Percentiles rank a stretch among this genome's conserved stretches.
These are phyloP conservation scores for Pichia eremophila DNA, from an alignment of 805 yeast species.

Conservation along the genomic window DNA sequence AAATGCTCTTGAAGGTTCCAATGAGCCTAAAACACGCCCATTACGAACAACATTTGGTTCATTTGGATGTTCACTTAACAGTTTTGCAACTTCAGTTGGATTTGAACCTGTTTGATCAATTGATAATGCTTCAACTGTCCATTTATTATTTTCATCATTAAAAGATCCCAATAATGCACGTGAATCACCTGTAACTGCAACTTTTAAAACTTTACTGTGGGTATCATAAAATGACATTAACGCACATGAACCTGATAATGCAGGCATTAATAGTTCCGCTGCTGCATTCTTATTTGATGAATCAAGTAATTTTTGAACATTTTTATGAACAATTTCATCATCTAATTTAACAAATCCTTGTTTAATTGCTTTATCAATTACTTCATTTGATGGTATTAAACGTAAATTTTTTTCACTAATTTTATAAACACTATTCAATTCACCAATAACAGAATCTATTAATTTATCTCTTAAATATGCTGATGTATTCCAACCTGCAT, in stretches of 20 bases:
- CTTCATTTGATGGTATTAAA: slow-evolving; percentile 55
- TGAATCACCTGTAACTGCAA: slow-evolving; percentile 95
- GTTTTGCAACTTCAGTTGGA: slow-evolving; percentile 74
- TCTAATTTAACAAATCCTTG: slow-evolving; percentile 77
- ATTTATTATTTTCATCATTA: slow-evolving; percentile 45
- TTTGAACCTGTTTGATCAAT: slow-evolving; percentile 94
- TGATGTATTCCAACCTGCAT: slow-evolving; percentile 92
- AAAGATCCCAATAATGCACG: slow-evolving; percentile 80
- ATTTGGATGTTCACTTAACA: slow-evolving; percentile 82
- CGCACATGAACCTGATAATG: slow-evolving; percentile 92
- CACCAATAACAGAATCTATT: slow-evolving; percentile 66
- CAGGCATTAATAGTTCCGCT: slow-evolving; percentile 77
- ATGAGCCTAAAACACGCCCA: slow-evolving; percentile 85
- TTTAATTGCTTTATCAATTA: slow-evolving; percentile 71
- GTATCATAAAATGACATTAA: slow-evolving; percentile 82
- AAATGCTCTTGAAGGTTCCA: slow-evolving; percentile 94
- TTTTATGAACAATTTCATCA: slow-evolving; percentile 72
- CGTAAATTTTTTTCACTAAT: slow-evolving; percentile 45
- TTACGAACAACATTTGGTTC: slow-evolving; percentile 76
- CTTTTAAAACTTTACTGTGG: slow-evolving; percentile 56
- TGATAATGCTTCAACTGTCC: slow-evolving; percentile 84
- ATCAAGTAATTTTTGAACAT: slow-evolving; percentile 59
- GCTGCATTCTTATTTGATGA: slow-evolving; percentile 60
- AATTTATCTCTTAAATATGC: slow-evolving; percentile 75
- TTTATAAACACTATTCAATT: slow-evolving; percentile 57